Evolutionary conservation across 1,139 yeast genomes (phyloP), one percentile per base, ranked within the genome.

Genomic region (Sporopachydermia cereana): DNA sequence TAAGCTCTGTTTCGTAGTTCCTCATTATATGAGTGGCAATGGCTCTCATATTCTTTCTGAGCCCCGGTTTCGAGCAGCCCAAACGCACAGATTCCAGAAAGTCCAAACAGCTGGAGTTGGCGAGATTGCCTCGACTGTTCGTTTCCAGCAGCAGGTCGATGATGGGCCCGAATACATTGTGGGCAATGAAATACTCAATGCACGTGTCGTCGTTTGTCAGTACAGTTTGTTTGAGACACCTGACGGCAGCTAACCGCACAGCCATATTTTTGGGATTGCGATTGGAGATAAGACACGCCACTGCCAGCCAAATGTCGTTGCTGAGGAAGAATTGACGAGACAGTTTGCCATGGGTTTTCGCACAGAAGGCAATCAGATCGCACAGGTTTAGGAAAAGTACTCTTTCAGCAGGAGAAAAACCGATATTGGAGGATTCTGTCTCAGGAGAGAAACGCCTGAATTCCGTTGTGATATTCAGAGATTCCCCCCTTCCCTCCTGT

Each of bases 351-450:
- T 84, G 93, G 49, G 76, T 81, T 42, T 71, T 68, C 14, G 79
- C 64, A 49, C 93, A 79, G 57, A 81, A 81, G 16, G 77, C 68
- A 3, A 84, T 63, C 50, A 86, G 61, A 47, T 84, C 94, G 54
- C 88, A 79, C 39, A 84, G 64, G 53, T 79, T 79, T 49, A 79
- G 81, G 50, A 73, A 71, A 24, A 79, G 59, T n/a, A 72, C 58
- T 41, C 64, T 62, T 46, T 66, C 77, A 14, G 50, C 30, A 21
- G 47, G 49, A 3, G 53, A 36, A 48, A 18, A 57, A 3, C 44
- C 48, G 12, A 48, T 45, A 18, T 50, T 25, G 30, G 47, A 51
- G 12, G 49, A 45, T 22, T 51, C 48, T 25, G 50, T 42, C 29
- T 54, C 47, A 30, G 46, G 47, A 3, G 52, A 50, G 36, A 53